A percentile compares a stretch with the other conserved stretches of the same genome.
Evolutionary conservation across 352 stramenopile species (phyloP).

Genomic region (Phytophthora hybrid): DNA sequence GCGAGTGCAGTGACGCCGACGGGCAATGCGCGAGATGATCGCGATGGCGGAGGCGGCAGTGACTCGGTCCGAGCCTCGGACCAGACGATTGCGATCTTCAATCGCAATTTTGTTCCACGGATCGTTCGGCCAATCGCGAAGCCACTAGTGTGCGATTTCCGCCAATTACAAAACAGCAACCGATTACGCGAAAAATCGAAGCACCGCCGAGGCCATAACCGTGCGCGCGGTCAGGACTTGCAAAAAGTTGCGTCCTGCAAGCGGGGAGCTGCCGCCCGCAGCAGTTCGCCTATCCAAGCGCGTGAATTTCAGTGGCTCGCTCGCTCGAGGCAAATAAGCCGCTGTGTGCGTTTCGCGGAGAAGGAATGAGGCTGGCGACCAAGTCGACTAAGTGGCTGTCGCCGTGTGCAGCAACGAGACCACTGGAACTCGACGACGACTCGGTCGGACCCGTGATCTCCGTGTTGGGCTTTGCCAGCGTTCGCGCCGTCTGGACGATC

Average conservation of each 20-base stretch:
- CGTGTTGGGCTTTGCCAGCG: background rate
- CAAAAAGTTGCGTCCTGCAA: background rate
- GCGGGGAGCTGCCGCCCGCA: too few species aligned
- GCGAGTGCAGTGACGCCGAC: background rate
- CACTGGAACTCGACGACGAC: background rate
- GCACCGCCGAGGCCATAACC: constrained; percentile 15
- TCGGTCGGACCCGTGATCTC: background rate
- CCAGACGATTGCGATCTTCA: constrained; percentile 43
- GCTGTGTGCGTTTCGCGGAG: background rate
- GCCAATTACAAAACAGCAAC: constrained; percentile 16
- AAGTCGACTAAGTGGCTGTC: background rate
- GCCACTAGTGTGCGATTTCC: constrained; percentile 7
- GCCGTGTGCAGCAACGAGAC: constrained; percentile 5
- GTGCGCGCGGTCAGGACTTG: background rate
- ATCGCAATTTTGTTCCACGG: constrained; percentile 34
- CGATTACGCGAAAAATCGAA: constrained; percentile 17
- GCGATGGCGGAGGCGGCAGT: background rate
- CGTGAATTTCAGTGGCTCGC: too few species aligned
- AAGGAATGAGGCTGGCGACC: background rate
- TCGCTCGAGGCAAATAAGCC: too few species aligned
- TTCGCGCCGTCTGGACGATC: background rate
- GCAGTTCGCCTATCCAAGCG: too few species aligned
- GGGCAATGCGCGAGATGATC: background rate
- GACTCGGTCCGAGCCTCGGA: background rate
- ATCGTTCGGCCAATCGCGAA: constrained; percentile 34